These are phyloP conservation scores for Xylariaceae sp. DNA, from an alignment of 2,329 filamentous ascomycete species.

Conservation along the genomic window DNA sequence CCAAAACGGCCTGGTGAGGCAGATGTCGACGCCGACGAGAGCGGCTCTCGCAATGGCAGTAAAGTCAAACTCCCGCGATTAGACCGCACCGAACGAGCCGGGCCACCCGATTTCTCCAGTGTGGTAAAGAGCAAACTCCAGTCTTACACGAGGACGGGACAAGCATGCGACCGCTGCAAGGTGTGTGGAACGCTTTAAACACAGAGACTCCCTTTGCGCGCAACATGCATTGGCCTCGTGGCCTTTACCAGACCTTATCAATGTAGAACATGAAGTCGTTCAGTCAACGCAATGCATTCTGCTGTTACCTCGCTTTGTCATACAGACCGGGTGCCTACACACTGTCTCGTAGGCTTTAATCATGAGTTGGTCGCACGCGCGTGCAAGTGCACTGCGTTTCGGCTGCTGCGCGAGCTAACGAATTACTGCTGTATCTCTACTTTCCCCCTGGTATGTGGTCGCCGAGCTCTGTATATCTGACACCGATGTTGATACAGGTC, in stretches of 20 bases:
- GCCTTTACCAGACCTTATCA: too few relatives aligned
- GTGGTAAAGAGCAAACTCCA: constrained; percentile 56
- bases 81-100: constrained; percentile 40
- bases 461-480: constrained; percentile 14
- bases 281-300: background rate
- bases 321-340: background rate
- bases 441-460: background rate
- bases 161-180: constrained; percentile 88
- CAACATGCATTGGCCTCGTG: background rate
- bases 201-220: background rate
- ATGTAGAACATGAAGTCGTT: too few relatives aligned
- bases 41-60: constrained; percentile 13
- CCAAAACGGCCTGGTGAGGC: constrained; percentile 44
- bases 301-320: constrained; percentile 5
- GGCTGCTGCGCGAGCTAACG: constrained; percentile 1
- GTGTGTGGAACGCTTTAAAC: constrained; percentile 41
- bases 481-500: constrained; percentile 42
- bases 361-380: background rate
- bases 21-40: constrained; percentile 35
- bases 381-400: constrained; percentile 14
- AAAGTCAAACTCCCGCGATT: constrained; percentile 51
- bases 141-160: constrained; percentile 65
- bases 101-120: constrained; percentile 49
- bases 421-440: constrained; percentile 3
- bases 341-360: background rate